A percentile compares a stretch with the other conserved stretches of the same genome.
Evolutionary conservation across 2,329 filamentous ascomycete genomes (phyloP).

Genomic region (Coniochaeta sp.): DNA sequence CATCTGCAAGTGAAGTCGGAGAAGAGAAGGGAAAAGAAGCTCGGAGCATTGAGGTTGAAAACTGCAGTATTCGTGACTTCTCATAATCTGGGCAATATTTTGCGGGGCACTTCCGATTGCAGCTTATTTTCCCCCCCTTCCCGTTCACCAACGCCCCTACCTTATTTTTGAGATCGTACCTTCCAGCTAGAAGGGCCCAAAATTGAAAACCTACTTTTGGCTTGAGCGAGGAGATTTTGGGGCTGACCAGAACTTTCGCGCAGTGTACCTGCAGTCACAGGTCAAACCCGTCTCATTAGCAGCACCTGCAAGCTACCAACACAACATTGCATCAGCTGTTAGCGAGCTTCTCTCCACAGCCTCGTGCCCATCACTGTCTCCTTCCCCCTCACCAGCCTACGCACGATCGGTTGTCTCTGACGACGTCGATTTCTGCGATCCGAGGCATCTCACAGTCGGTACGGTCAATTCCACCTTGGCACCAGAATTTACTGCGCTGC

Average conservation of each 20-base stretch:
- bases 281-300: not conserved
- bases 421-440: constrained; percentile 84
- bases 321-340: constrained; percentile 50
- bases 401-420: constrained; percentile 62
- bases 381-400: constrained; percentile 69
- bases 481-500: constrained; percentile 58
- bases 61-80: not conserved
- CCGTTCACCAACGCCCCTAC: not conserved
- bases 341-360: constrained; percentile 68
- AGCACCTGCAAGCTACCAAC: constrained; percentile 29
- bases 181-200: not conserved
- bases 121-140: not conserved
- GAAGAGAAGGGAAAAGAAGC: not conserved
- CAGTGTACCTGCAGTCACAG: constrained; percentile 40
- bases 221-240: constrained; percentile 3
- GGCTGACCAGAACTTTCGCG: constrained; percentile 7
- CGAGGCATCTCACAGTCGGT: constrained; percentile 75
- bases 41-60: not conserved
- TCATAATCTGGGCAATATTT: not conserved
- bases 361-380: constrained; percentile 78
- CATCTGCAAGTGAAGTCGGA: not conserved
- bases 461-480: constrained; percentile 40
- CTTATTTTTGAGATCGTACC: not conserved
- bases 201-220: not conserved
- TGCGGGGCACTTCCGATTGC: not conserved